These are phyloP conservation scores for Aspergillus luchuensis DNA, from an alignment of 2,329 filamentous ascomycete genomes.

Conservation along the genomic window DNA sequence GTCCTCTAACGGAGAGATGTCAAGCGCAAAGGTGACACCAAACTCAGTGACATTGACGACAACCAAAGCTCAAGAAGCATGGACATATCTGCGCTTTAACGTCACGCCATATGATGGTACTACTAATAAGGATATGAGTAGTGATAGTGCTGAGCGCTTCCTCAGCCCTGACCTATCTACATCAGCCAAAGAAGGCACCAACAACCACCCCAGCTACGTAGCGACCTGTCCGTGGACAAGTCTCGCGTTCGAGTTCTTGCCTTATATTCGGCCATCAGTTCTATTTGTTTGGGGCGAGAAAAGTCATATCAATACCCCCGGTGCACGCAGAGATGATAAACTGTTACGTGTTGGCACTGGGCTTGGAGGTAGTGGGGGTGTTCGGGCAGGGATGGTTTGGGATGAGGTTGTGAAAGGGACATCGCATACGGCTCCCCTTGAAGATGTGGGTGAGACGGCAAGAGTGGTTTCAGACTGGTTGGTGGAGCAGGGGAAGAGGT, in stretches of 20 bases:
- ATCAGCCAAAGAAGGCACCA: conserved; percentile 8
- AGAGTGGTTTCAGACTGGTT: not conserved
- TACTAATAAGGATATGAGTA: not conserved
- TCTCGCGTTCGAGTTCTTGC: conserved; percentile 30
- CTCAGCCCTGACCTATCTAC: conserved; percentile 26
- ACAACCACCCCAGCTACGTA: conserved; percentile 34
- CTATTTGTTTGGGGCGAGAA: conserved; percentile 34
- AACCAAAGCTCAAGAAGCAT: conserved; percentile 76
- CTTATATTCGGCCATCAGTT: conserved; percentile 34
- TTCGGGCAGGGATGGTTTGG: conserved; percentile 47
- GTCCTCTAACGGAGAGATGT: conserved; percentile 34
- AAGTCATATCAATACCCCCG: conserved; percentile 20
- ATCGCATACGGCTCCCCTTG: not conserved
- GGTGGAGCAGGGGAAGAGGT: not conserved
- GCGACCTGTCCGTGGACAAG: conserved; percentile 27
- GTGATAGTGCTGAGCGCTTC: conserved; percentile 31
- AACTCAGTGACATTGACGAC: conserved; percentile 62
- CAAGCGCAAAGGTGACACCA: too few species aligned
- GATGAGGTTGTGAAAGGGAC: conserved; percentile 20
- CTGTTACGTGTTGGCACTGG: conserved; percentile 34
- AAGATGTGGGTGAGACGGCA: not conserved
- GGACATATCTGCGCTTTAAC: conserved; percentile 23
- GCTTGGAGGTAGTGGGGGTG: conserved; percentile 48
- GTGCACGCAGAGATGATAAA: conserved; percentile 27
- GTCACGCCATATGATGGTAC: not conserved